Evolutionary conservation across 192 early-diverging fungal genomes (phyloP), one percentile per base, ranked within the genome.

Genomic region (Gamsiella multidivaricata): DNA sequence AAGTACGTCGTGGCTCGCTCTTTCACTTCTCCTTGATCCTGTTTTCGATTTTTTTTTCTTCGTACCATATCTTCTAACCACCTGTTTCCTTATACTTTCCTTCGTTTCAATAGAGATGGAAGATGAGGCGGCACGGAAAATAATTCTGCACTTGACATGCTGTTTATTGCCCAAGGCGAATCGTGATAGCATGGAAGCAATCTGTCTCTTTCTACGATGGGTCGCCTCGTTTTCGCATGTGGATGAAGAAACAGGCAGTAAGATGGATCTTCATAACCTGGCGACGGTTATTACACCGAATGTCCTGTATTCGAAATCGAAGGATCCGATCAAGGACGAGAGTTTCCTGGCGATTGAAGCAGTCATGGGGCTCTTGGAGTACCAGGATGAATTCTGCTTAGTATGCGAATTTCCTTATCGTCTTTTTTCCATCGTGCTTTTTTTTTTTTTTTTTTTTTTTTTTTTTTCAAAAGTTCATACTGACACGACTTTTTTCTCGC

Each of bases 281-380:
- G 93, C 96, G 0, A 98, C 94, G 0, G 94, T 99, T 2, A 93
- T 99, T 52, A 90, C 95, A 5, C 97, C 97, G 11, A 98, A 97
- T 65, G 90, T 99, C 37, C 79, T 98, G 47, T 94, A 92, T 75
- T 89, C 91, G 3, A 93, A 93, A 63, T 88, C 87, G 46, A 92
- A 92, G 76, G 96, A 95, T 80, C 92, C 94, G 7, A 76, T 83
- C 20, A 88, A 93, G 28, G 90, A 90, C 61, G 89, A 93, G 20
- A 90, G 88, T 39, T 89, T 89, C 54, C 83, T 87, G 36, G 89
- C 91, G 2, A 92, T 90, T 61, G 81, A 85, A 25, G 89, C 86
- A 15, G 84, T 92, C 12, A 85, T 91, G 76, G 86, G 83, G 54
- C 69, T 94, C 4, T 73, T 92, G 79, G 84, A 86, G 53, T 84